Evolutionary conservation across 805 yeast genomes (phyloP).

Genomic region (Zygotorulaspora chibaensis): DNA sequence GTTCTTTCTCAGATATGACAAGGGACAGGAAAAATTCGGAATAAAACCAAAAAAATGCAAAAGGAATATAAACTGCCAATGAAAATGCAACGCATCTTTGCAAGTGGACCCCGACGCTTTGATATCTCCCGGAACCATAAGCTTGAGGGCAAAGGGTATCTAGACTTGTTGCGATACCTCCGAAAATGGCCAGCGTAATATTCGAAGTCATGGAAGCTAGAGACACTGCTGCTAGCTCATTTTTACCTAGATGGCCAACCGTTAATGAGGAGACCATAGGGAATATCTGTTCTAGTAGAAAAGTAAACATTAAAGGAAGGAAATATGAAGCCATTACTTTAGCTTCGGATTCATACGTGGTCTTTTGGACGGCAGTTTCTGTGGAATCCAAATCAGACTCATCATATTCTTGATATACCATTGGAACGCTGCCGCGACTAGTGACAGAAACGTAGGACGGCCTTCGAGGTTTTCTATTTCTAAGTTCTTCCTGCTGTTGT

Average conservation of each 20-base stretch:
- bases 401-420: constrained; percentile 27
- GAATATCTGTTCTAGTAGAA: constrained; percentile 66
- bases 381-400: constrained; percentile 22
- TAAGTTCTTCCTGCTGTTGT: constrained; percentile 5
- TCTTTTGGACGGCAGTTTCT: constrained; percentile 34
- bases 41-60: constrained; percentile 58
- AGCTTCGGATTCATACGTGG: constrained; percentile 37
- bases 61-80: constrained; percentile 47
- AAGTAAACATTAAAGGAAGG: constrained; percentile 61
- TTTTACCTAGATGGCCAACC: constrained; percentile 81
- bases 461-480: constrained; percentile 14
- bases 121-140: constrained; percentile 68
- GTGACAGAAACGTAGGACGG: constrained; percentile 30
- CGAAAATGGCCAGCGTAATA: constrained; percentile 73
- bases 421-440: constrained; percentile 33
- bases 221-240: constrained; percentile 78
- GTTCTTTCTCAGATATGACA: constrained; percentile 49
- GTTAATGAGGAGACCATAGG: constrained; percentile 75
- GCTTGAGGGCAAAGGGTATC: constrained; percentile 86
- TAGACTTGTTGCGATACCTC: constrained; percentile 76
- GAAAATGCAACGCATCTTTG: constrained; percentile 70
- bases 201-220: constrained; percentile 80
- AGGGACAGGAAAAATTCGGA: constrained; percentile 43
- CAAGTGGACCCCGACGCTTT: constrained; percentile 67
- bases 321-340: constrained; percentile 38